A percentile compares a stretch with the other conserved stretches of the same genome.
These are phyloP conservation scores for Rhododendron ovatum DNA, from an alignment of 148 eudicot species.

Conservation along the genomic window DNA sequence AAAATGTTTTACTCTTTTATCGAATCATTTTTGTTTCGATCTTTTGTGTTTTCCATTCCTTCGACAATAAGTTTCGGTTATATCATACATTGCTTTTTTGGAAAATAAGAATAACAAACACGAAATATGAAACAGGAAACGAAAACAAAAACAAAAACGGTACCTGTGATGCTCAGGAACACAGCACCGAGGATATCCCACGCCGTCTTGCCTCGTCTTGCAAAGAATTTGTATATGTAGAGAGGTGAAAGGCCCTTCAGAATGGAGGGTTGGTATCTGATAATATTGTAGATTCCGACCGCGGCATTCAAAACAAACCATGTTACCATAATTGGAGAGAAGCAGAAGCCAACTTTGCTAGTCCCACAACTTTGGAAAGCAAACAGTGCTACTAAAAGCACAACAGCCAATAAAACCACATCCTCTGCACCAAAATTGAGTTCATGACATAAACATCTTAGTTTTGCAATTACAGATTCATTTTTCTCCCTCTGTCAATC, in stretches of 20 bases:
- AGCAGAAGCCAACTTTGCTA: slow-evolving; percentile 25
- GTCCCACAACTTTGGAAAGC: slow-evolving; percentile 33
- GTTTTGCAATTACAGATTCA: background rate
- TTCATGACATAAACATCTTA: slow-evolving; percentile 7
- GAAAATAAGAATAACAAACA: background rate
- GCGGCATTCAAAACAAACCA: slow-evolving; percentile 23
- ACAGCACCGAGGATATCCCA: slow-evolving; percentile 33
- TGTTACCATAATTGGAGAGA: slow-evolving; percentile 30
- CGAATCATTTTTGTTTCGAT: background rate
- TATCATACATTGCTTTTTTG: background rate
- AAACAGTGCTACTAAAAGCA: slow-evolving; percentile 26
- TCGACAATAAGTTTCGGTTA: background rate
- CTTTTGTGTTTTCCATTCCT: background rate
- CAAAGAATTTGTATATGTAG: slow-evolving; percentile 24
- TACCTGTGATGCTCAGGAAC: slow-evolving; percentile 37
- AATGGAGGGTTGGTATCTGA: slow-evolving; percentile 22
- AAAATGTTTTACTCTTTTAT: no score
- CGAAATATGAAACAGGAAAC: background rate
- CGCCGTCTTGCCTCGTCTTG: slow-evolving; percentile 9
- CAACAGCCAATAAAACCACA: slow-evolving; percentile 25
- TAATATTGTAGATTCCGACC: slow-evolving; percentile 28
- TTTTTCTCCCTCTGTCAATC: background rate
- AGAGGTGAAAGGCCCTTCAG: slow-evolving; percentile 34
- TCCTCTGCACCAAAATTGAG: slow-evolving; percentile 14
- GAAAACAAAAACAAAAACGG: background rate